phyloP scores from a whole-genome alignment of 1,284 basidiomycete species.

The Golubevia pallescens region DNA sequence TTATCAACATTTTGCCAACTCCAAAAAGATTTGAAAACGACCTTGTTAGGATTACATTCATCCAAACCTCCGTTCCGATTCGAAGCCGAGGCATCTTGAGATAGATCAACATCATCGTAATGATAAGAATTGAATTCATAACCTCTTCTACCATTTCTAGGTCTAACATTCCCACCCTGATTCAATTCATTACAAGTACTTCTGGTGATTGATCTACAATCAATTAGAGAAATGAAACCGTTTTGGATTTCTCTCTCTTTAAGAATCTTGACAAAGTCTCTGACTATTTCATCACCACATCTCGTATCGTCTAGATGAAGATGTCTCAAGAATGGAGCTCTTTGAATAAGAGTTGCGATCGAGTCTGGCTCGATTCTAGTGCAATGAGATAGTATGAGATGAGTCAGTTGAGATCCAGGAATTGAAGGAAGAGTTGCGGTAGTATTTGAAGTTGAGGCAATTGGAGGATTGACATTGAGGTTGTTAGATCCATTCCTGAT shows the following conservation, averaged over 20 bases:
- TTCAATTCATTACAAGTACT: slow-evolving; percentile 22
- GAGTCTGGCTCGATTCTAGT: slow-evolving; percentile 19
- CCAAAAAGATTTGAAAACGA: slow-evolving; percentile 42
- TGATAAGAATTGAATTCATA: slow-evolving; percentile 20
- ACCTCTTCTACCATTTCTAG: slow-evolving; percentile 16
- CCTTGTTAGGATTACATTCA: slow-evolving; percentile 32
- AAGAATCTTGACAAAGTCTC: slow-evolving; percentile 31
- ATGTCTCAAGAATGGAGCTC: slow-evolving; percentile 31
- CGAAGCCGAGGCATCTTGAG: not conserved
- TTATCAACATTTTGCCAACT: slow-evolving; percentile 38
- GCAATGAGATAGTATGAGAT: slow-evolving; percentile 73
- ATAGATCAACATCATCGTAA: slow-evolving; percentile 29
- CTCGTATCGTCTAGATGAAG: slow-evolving; percentile 44
- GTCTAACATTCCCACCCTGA: slow-evolving; percentile 9
- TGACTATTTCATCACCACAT: slow-evolving; percentile 26
- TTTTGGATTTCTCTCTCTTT: slow-evolving; percentile 24
- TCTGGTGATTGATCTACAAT: slow-evolving; percentile 33
- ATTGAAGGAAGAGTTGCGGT: not conserved
- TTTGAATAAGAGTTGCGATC: slow-evolving; percentile 27
- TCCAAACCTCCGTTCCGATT: slow-evolving; percentile 6
- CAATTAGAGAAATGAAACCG: slow-evolving; percentile 35
- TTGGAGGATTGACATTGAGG: not conserved
- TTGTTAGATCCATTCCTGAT: not conserved
- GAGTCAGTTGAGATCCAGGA: slow-evolving; percentile 74
- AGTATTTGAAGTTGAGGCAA: not conserved